Evolutionary conservation across 352 stramenopile species (phyloP), one percentile per base, ranked within the genome.

Genomic region (Phytophthora multivora): DNA sequence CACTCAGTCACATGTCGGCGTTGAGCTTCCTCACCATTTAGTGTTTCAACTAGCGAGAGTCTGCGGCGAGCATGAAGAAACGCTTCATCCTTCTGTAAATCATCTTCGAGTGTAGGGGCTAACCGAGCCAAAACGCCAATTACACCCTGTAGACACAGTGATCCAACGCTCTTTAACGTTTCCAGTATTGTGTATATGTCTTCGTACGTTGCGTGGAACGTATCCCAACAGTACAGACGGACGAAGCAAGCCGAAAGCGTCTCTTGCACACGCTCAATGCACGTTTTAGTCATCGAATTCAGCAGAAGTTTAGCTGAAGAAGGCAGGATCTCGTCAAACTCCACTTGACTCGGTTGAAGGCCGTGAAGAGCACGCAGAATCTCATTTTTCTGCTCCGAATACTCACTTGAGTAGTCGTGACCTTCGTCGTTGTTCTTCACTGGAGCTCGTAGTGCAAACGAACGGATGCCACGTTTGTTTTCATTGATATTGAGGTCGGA

Each of bases 361-460:
- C 9, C 6, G 0, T 3, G 6, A 4, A 54, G 11, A 21, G 47
- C 12, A 11, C 15, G 6, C 12, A 54, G 47, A 9, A 54, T 54
- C 1, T 12, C 19, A 28, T 47, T 5, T 40, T 28, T n/a, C 13
- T n/a, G 0, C 12, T 11, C 7, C 10, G 7, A 11, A 26, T 63
- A 55, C 23, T 67, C 26, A 6, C 4, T 7, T 0, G 63, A 57
- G 11, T 72, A 72, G 21, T 60, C 35, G 1, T 64, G 51, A 2
- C 40, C 51, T 21, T 64, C 51, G 4, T 3, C 0, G 8, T 72
- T 41, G 0, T 12, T 6, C 10, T 15, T 52, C 3, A 10, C 21
- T n/a, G 63, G 51, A 19, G 45, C 58, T 15, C 10, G 51, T 15
- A 72, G 39, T 3, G 57, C 31, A 33, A 68, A 64, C 2, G 63